Evolutionary conservation across 345 rosid species (phyloP).

Genomic region (Mercurialis annua): DNA sequence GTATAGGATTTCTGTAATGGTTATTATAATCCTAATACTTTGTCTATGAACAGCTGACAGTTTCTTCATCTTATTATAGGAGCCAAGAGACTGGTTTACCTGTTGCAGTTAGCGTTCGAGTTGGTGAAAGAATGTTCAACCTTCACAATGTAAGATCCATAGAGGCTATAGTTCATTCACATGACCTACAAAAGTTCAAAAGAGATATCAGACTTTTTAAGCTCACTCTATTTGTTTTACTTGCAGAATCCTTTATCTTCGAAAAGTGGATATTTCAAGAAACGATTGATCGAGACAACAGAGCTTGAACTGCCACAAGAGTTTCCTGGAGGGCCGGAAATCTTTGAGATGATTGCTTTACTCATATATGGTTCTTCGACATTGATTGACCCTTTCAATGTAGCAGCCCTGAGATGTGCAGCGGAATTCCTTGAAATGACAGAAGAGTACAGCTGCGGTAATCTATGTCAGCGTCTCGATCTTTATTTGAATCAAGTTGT

Average conservation of each 20-base stretch:
- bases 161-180: background rate
- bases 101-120: slow-evolving; percentile 43
- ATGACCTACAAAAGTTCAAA: background rate
- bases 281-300: slow-evolving; percentile 36
- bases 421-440: slow-evolving; percentile 78
- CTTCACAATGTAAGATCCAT: slow-evolving; percentile 51
- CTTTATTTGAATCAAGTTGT: slow-evolving; percentile 77
- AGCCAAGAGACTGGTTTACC: slow-evolving; percentile 68
- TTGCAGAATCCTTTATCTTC: slow-evolving; percentile 57
- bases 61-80: slow-evolving; percentile 30
- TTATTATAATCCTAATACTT: background rate
- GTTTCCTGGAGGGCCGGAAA: slow-evolving; percentile 80
- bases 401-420: slow-evolving; percentile 65
- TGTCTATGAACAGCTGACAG: background rate
- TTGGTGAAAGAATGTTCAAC: slow-evolving; percentile 44
- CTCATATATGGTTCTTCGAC: slow-evolving; percentile 69
- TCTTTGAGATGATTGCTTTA: slow-evolving; percentile 62
- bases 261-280: slow-evolving; percentile 69
- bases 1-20: background rate
- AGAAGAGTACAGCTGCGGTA: slow-evolving; percentile 49
- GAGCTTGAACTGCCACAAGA: slow-evolving; percentile 52
- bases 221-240: background rate
- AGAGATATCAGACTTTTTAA: background rate
- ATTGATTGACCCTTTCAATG: slow-evolving; percentile 60
- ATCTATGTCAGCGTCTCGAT: slow-evolving; percentile 69